phyloP scores from a whole-genome alignment of 2,329 filamentous ascomycete species.

The Tolypocladium endophyticum region DNA sequence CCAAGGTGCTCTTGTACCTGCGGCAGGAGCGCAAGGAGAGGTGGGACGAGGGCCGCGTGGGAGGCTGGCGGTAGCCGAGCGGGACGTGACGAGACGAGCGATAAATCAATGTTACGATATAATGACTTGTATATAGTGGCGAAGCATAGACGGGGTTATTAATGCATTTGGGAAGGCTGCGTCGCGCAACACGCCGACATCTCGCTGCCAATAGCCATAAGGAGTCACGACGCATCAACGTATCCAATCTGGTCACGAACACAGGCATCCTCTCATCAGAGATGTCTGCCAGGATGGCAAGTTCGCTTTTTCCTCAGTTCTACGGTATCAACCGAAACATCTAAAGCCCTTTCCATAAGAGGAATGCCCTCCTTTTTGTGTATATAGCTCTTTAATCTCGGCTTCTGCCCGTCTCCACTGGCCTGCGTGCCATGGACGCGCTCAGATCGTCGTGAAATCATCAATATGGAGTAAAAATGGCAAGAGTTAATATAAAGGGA shows the following conservation, averaged over 20 bases:
- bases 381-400: too few relatives aligned
- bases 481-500: not conserved
- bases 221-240: not conserved
- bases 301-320: not conserved
- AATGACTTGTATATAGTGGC: not conserved
- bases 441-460: not conserved
- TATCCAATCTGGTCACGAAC: not conserved
- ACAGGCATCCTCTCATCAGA: not conserved
- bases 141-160: not conserved
- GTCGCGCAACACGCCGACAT: not conserved
- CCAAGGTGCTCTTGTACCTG: slow-evolving; percentile 66
- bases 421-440: not conserved
- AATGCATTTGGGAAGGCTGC: not conserved
- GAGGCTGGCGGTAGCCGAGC: slow-evolving; percentile 60
- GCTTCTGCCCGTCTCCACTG: not conserved
- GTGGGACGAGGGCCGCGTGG: slow-evolving; percentile 93
- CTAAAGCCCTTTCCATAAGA: not conserved
- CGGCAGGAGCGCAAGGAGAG: slow-evolving; percentile 79
- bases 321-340: not conserved
- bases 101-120: not conserved
- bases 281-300: not conserved
- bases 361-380: not conserved
- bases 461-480: not conserved
- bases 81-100: not conserved
- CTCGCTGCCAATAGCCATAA: not conserved